These are phyloP conservation scores for Senna siamea DNA, from an alignment of 306 rosid species.

Conservation along the genomic window DNA sequence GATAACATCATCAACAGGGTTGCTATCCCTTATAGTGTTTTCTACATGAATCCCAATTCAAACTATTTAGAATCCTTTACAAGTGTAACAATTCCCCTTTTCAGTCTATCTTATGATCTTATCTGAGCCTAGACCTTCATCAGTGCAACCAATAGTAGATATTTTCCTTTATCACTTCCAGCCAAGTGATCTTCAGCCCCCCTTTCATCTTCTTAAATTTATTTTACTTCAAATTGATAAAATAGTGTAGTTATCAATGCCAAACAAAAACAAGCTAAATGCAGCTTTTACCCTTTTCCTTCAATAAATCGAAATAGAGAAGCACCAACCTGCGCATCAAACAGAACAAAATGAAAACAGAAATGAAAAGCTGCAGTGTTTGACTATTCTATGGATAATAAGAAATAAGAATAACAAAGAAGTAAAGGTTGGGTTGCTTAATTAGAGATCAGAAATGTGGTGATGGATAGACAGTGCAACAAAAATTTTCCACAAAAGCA, in stretches of 20 bases:
- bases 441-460: neutral
- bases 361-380: slow-evolving; percentile 7
- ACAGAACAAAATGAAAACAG: slow-evolving; percentile 31
- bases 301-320: slow-evolving; percentile 75
- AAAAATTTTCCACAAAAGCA: slow-evolving; percentile 15
- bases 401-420: slow-evolving; percentile 28
- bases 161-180: slow-evolving; percentile 22
- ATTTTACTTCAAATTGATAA: slow-evolving; percentile 29
- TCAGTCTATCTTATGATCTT: slow-evolving; percentile 11
- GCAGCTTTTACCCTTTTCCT: slow-evolving; percentile 73
- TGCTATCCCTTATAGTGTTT: slow-evolving; percentile 7
- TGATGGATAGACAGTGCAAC: neutral
- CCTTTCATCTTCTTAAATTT: slow-evolving; percentile 13
- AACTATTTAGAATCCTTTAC: slow-evolving; percentile 31
- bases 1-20: slow-evolving; percentile 20
- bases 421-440: slow-evolving; percentile 16
- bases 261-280: slow-evolving; percentile 36
- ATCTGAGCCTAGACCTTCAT: slow-evolving; percentile 9
- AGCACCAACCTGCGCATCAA: slow-evolving; percentile 82
- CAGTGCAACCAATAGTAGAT: no score
- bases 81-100: slow-evolving; percentile 29
- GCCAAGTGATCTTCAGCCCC: slow-evolving; percentile 12
- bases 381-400: slow-evolving; percentile 11
- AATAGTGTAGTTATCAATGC: slow-evolving; percentile 8
- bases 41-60: slow-evolving; percentile 30